Evolutionary conservation across 768 basidiomycete genomes (phyloP), one percentile per base, ranked within the genome.

Genomic region (Mycena chlorophos): DNA sequence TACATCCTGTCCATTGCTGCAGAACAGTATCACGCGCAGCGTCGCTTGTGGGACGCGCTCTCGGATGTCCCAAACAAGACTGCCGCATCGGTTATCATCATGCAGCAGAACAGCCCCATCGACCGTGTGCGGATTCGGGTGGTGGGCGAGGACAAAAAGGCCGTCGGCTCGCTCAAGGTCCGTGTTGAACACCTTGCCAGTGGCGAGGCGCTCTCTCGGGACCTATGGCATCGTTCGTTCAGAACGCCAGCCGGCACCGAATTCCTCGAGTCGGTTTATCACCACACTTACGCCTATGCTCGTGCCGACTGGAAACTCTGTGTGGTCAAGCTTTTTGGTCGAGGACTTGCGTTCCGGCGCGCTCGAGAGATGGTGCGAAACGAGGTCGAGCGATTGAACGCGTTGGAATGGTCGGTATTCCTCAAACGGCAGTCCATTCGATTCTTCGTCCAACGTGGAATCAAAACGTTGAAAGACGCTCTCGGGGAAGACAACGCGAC

Each of bases 121-220:
- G n/a, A n/a, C 22, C 48, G 22, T 29, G 72, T 78, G 42, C 66
- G 69, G 16, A 73, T 85, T 37, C 73, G 68, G 3, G 71, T 85
- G 17, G 60, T 70, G 1, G 84, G 85, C 0, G 71, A 79, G 14
- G 78, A 79, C 48, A 80, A 80, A 66, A 78, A 79, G 58, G 75
- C 75, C 2, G 74, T 79, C 1, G 85, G 85, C 1, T 72, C 76
- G 4, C 62, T 87, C 56, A 86, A 85, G 68, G 84, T 86, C 12
- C 71, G 84, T 48, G 79, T 83, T 0, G 85, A 86, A 64, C 76
- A 71, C 48, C 65, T 86, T 34, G 78, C 75, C 2, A 71, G 71
- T 20, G 85, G 85, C 4, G 77, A 80, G 34, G 77, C 68, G 29
- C 68, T 86, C 12, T 72, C 69, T 38, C 56, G 69, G 2, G 67